A percentile compares a stretch with the other conserved stretches of the same genome.
Evolutionary conservation across 2,329 filamentous ascomycete genomes (phyloP).

Genomic region (Rutstroemia sydowiana): DNA sequence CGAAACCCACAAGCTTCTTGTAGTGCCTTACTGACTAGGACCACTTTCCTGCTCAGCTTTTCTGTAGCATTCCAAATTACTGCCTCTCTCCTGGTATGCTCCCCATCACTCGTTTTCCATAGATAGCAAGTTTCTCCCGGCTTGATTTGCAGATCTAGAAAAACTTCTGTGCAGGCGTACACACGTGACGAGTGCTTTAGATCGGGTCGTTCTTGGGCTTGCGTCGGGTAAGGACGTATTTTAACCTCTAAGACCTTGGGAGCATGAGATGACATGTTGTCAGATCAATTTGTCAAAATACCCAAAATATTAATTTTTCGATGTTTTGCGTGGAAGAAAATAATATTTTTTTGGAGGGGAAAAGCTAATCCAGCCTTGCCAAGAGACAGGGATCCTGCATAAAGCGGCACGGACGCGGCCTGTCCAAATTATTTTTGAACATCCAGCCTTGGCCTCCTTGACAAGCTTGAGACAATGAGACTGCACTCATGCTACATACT

Average conservation of each 20-base stretch:
- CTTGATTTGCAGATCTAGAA: conserved; percentile 46
- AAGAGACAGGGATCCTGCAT: not conserved
- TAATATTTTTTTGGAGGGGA: not conserved
- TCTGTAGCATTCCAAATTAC: conserved; percentile 55
- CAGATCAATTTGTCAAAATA: not conserved
- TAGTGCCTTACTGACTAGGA: conserved; percentile 67
- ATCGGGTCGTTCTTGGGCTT: conserved; percentile 26
- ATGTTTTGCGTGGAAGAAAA: not conserved
- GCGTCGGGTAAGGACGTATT: conserved; percentile 25
- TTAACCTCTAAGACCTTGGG: conserved; percentile 29
- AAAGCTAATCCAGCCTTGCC: not conserved
- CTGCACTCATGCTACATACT: conserved; percentile 33
- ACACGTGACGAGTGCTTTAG: conserved; percentile 29
- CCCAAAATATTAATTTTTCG: not conserved
- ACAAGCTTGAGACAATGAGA: not conserved
- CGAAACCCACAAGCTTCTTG: conserved; percentile 67
- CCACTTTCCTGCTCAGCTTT: conserved; percentile 58
- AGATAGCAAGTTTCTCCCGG: conserved; percentile 54
- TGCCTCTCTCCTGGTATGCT: conserved; percentile 32
- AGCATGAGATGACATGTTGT: conserved; percentile 1
- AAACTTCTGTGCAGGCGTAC: conserved; percentile 32
- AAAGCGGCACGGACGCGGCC: not conserved
- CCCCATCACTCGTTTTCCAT: conserved; percentile 31
- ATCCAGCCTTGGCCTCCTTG: conserved; percentile 7
- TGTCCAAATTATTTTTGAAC: conserved; percentile 1